phyloP scores from a whole-genome alignment of 768 basidiomycete genomes.

The Suillus discolor region DNA sequence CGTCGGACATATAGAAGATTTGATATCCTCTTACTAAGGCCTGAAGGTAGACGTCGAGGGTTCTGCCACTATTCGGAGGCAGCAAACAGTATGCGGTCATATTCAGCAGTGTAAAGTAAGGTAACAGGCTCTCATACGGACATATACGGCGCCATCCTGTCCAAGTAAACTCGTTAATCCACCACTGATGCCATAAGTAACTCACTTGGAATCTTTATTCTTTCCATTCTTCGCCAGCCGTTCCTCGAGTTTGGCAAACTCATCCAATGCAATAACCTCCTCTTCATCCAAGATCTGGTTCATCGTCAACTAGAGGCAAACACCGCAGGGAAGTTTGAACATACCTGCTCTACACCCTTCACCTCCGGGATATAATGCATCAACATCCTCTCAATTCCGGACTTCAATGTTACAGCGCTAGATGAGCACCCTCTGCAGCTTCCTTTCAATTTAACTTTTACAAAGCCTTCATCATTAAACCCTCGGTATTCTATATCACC shows the following conservation, averaged over 20 bases:
- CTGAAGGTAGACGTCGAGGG: not conserved
- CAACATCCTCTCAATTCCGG: constrained; percentile 97
- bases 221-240: constrained; percentile 51
- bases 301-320: constrained; percentile 14
- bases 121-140: constrained; percentile 49
- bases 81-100: not conserved
- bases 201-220: constrained; percentile 50
- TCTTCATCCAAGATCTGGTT: constrained; percentile 85
- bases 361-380: constrained; percentile 99
- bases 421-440: constrained; percentile 96
- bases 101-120: not conserved
- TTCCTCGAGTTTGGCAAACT: constrained; percentile 87
- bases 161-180: constrained; percentile 13
- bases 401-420: constrained; percentile 93
- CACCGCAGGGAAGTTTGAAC: constrained; percentile 20
- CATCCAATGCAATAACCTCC: constrained; percentile 82
- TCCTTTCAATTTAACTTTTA: constrained; percentile 87
- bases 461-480: constrained; percentile 81
- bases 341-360: constrained; percentile 85
- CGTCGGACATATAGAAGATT: constrained; percentile 3
- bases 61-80: not conserved
- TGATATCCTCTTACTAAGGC: not conserved
- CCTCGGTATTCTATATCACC: constrained; percentile 97
- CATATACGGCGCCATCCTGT: constrained; percentile 84
- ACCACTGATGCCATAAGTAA: constrained; percentile 21